phyloP scores from a whole-genome alignment of 2,329 filamentous ascomycete genomes.

The Stenocarpella maydis region DNA sequence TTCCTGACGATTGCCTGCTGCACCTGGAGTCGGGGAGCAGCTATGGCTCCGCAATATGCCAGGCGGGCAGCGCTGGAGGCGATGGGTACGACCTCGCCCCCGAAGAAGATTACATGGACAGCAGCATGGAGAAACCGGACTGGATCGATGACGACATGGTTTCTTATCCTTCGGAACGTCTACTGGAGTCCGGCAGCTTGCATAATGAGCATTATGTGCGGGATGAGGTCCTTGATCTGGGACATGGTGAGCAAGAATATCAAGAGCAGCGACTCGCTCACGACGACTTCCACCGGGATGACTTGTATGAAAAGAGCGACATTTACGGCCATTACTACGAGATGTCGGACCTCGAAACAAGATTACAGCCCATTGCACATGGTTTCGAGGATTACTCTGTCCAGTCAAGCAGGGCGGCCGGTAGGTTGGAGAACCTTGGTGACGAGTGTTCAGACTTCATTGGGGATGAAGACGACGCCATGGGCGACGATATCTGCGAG shows the following conservation, averaged over 20 bases:
- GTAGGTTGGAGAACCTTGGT: background rate
- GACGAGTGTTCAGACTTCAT: background rate
- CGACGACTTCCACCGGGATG: background rate
- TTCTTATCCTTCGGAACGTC: background rate
- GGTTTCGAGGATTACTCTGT: background rate
- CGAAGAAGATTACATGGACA: background rate
- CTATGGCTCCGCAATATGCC: background rate
- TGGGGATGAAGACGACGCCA: background rate
- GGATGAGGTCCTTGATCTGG: background rate
- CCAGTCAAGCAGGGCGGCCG: background rate
- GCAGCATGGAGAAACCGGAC: background rate
- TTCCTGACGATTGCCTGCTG: background rate
- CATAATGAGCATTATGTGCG: background rate
- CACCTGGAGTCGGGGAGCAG: background rate
- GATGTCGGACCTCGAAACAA: background rate
- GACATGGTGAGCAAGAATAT: background rate
- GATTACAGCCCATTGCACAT: background rate
- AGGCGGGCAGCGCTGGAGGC: background rate
- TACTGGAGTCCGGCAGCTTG: background rate
- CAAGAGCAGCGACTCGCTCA: background rate
- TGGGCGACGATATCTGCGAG: background rate
- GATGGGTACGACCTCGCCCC: background rate
- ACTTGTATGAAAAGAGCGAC: background rate
- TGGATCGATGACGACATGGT: background rate
- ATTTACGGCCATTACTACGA: background rate